Evolutionary conservation across 257 asterid genomes (phyloP), one percentile per base, ranked within the genome.

Genomic region (Oldenlandia corymbosa): DNA sequence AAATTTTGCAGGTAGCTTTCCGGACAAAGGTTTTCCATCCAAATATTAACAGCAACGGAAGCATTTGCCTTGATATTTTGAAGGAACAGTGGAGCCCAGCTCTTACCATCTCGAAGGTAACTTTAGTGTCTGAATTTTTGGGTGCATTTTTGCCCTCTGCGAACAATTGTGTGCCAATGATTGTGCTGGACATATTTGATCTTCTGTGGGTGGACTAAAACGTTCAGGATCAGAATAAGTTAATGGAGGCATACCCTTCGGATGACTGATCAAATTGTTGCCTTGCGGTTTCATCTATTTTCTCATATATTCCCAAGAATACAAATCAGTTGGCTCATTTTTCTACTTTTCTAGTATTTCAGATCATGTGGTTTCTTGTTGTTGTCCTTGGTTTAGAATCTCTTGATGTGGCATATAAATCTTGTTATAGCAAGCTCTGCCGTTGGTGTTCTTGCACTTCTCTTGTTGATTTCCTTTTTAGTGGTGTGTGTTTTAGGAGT

Each of bases 1-100:
- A 16, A 12, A 5, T 71, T 47, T 60, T 64, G 67, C 70, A 74
- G 83, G 77, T 78, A n/a, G 72, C 79, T 54, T 78, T 78, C 64
- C 67, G 72, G 74, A 78, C 83, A 24, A 78, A 78, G 71, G 83
- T 78, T 60, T 78, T 64, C 57, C 83, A 78, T 58, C 83, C 83
- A 1, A 78, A 78, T 51, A 71, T 78, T 52, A 78, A 78, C 74
- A 78, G 79, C 58, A 71, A 74, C 28, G 83, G 83, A 20, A 78
- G 79, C 62, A 78, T 78, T 67, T 74, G 79, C 69, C 83, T 78
- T 41, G 83, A 78, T 55, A 71, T 74, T 59, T 60, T 78, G 64
- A 74, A 78, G 73, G 83, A 78, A 42, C 83, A 78, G 58, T 78
- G 83, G 83, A 78, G 83, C 70, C 83, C 83, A 56, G 83, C 79